A percentile compares a stretch with the other conserved stretches of the same genome.
These are phyloP conservation scores for Uromyces viciae-fabae DNA, from an alignment of 1,284 basidiomycete genomes.

Conservation along the genomic window DNA sequence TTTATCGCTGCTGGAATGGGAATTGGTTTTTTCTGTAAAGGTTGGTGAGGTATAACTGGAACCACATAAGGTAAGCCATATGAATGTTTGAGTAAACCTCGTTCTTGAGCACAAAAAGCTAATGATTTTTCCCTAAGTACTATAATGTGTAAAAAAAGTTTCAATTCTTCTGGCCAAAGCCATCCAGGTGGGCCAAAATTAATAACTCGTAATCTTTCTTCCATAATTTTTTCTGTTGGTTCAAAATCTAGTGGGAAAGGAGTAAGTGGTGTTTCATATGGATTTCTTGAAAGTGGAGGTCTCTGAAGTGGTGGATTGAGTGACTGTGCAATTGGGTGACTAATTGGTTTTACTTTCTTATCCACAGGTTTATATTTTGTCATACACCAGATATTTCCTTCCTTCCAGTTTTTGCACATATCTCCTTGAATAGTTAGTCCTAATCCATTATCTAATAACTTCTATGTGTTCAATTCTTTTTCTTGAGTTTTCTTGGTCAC, in stretches of 20 bases:
- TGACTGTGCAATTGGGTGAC: neutral
- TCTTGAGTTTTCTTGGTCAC: neutral
- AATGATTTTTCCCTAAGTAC: neutral
- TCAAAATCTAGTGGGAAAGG: neutral
- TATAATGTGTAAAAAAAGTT: neutral
- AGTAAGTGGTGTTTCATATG: neutral
- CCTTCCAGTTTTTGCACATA: neutral
- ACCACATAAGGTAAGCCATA: conserved; percentile 10
- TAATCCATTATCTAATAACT: neutral
- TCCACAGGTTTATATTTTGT: neutral
- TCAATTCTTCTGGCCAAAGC: neutral
- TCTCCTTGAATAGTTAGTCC: neutral
- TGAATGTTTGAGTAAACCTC: neutral
- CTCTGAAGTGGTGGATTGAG: neutral
- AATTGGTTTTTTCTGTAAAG: neutral
- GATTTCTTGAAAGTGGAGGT: neutral
- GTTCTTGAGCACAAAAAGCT: neutral
- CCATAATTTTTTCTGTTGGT: neutral
- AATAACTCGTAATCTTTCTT: neutral
- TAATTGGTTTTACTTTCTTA: neutral
- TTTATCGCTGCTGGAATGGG: neutral
- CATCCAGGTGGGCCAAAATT: conserved; percentile 3
- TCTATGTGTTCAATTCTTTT: neutral
- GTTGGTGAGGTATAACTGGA: conserved; percentile 8
- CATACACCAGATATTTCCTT: neutral